These are phyloP conservation scores for Erythrophleum ivorense DNA, from an alignment of 331 rosid species.

Conservation along the genomic window DNA sequence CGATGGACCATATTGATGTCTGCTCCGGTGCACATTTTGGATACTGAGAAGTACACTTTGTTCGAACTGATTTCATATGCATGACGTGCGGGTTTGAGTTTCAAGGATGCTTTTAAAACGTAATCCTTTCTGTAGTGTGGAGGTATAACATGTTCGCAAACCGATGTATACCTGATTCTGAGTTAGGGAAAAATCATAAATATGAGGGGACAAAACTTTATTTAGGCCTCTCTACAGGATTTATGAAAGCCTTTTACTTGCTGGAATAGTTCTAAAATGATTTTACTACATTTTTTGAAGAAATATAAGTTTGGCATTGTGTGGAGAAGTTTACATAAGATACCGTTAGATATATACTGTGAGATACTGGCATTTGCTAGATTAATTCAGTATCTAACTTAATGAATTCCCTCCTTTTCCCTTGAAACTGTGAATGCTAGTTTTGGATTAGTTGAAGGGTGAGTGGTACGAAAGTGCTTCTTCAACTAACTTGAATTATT, in stretches of 20 bases:
- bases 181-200: not conserved
- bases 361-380: too few species aligned
- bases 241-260: too few species aligned
- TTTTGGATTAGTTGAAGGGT: not conserved
- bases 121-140: not conserved
- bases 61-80: not conserved
- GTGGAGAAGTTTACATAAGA: not conserved
- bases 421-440: not conserved
- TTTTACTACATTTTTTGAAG: not conserved
- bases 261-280: not conserved
- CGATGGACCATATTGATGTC: not conserved
- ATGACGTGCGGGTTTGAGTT: not conserved
- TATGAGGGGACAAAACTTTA: not conserved
- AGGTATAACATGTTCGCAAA: not conserved
- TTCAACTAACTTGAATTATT: too few species aligned
- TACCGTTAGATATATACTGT: not conserved
- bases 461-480: too few species aligned
- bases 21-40: not conserved
- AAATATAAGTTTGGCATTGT: not conserved
- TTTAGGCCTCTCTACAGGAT: not conserved
- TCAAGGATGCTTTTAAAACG: not conserved
- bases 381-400: not conserved
- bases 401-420: not conserved
- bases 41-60: not conserved
- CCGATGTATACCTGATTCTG: not conserved